Conservation (phyloP, 192 early-diverging fungal species). For the Funneliformis mosseae region DNA sequence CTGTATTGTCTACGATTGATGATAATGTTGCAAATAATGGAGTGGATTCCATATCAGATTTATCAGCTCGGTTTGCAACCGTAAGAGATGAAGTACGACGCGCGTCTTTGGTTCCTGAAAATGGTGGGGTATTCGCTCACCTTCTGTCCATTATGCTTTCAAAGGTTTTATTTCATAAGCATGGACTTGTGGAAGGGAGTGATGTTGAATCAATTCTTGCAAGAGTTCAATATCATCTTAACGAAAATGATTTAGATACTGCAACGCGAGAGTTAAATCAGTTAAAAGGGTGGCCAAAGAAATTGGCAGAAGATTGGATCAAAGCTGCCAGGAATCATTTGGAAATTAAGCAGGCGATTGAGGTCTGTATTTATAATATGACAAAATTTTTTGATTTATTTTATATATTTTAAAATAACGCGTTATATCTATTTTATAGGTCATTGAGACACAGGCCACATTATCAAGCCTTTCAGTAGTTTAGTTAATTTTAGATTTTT, state of each 20-base stretch:
- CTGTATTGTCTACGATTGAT: slow-evolving; percentile 66
- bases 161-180: slow-evolving; percentile 80
- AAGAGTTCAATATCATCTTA: slow-evolving; percentile 73
- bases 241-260: slow-evolving; percentile 77
- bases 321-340: slow-evolving; percentile 75
- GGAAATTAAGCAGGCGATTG: slow-evolving; percentile 86
- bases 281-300: slow-evolving; percentile 87
- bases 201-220: slow-evolving; percentile 87
- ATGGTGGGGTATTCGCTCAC: slow-evolving; percentile 87
- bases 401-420: neutral
- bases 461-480: slow-evolving; percentile 48
- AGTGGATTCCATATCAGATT: slow-evolving; percentile 63
- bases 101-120: slow-evolving; percentile 82
- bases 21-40: slow-evolving; percentile 60
- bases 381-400: neutral
- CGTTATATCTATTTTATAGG: slow-evolving; percentile 31
- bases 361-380: slow-evolving; percentile 53
- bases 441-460: slow-evolving; percentile 49
- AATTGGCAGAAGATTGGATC: slow-evolving; percentile 88
- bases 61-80: slow-evolving; percentile 69
- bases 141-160: slow-evolving; percentile 70
- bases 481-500: slow-evolving; percentile 18
- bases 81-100: slow-evolving; percentile 71
- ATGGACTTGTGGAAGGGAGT: slow-evolving; percentile 80
- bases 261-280: slow-evolving; percentile 93